These are phyloP conservation scores for Alternaria incomplexa DNA, from an alignment of 2,329 filamentous ascomycete genomes.

Conservation along the genomic window DNA sequence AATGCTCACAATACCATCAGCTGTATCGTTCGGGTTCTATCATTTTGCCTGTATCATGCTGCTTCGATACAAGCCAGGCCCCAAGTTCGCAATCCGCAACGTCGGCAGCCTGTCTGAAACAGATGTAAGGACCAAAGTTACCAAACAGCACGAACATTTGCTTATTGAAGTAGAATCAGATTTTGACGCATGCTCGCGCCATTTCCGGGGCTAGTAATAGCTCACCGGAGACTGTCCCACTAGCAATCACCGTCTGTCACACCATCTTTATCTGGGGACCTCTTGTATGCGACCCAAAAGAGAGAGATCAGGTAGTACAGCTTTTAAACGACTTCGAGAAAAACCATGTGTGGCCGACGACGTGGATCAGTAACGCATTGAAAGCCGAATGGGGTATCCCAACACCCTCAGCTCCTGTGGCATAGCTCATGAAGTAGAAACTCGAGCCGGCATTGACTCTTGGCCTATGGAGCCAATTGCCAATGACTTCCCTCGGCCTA, in stretches of 20 bases:
- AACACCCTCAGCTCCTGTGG: background rate
- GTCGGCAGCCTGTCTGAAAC: conserved; percentile 20
- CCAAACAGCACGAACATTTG: background rate
- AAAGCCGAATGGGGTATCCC: conserved; percentile 32
- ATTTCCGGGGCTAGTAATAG: conserved; percentile 37
- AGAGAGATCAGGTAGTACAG: conserved; percentile 29
- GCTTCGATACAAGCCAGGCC: conserved; percentile 38
- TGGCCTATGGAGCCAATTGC: background rate
- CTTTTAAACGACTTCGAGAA: conserved; percentile 32
- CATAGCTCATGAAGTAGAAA: background rate
- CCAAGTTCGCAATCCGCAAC: conserved; percentile 34
- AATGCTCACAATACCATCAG: conserved; percentile 15
- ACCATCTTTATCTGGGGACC: conserved; percentile 39
- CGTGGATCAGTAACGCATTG: conserved; percentile 38
- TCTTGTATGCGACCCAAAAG: conserved; percentile 22
- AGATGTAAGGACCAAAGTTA: conserved; percentile 23
- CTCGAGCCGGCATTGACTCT: background rate
- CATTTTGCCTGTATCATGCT: conserved; percentile 40
- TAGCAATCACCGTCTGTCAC: conserved; percentile 34
- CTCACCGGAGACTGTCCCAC: conserved; percentile 30
- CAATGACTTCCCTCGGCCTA: background rate
- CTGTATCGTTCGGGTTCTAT: conserved; percentile 33
- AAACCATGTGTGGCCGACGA: conserved; percentile 37
- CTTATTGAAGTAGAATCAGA: conserved; percentile 20
- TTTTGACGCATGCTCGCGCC: conserved; percentile 32